Evolutionary conservation across 768 basidiomycete genomes (phyloP).

Genomic region (Suillus placidus): DNA sequence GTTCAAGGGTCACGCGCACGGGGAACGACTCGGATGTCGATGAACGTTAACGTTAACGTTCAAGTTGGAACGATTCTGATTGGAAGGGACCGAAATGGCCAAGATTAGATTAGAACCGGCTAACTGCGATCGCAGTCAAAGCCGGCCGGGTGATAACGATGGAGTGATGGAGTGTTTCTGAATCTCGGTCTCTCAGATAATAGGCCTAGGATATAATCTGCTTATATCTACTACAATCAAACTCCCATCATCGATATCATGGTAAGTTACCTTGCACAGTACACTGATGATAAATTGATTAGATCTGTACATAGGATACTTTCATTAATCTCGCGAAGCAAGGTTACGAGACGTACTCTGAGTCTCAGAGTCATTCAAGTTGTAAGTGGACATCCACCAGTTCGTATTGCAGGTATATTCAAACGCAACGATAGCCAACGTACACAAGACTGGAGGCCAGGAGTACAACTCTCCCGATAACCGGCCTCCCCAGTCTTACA

Average conservation of each 20-base stretch:
- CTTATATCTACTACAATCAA: conserved; percentile 6
- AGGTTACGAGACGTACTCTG: conserved; percentile 55
- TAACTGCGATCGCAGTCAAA: not conserved
- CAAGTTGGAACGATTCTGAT: not conserved
- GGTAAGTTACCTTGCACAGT: conserved; percentile 20
- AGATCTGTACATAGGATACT: conserved; percentile 47
- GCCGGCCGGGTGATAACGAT: conserved; percentile 11
- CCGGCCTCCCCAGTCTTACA: conserved; percentile 19
- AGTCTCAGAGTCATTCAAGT: conserved; percentile 13
- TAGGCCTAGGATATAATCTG: conserved; percentile 1
- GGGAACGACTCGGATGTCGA: too few species aligned
- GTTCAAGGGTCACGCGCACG: too few species aligned
- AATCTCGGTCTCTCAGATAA: conserved; percentile 3
- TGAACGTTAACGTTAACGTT: too few species aligned
- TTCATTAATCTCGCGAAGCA: conserved; percentile 75
- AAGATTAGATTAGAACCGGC: conserved; percentile 1
- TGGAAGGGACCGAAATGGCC: not conserved
- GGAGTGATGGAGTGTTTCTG: not conserved
- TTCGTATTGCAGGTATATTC: conserved; percentile 17
- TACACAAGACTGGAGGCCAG: conserved; percentile 61
- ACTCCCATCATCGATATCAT: conserved; percentile 16
- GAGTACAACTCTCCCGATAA: conserved; percentile 65
- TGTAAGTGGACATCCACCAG: conserved; percentile 6
- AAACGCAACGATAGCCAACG: conserved; percentile 38
- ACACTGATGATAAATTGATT: not conserved